Evolutionary conservation across 352 stramenopile species (phyloP), one percentile per base, ranked within the genome.

Genomic region (Aphanomyces invadans): DNA sequence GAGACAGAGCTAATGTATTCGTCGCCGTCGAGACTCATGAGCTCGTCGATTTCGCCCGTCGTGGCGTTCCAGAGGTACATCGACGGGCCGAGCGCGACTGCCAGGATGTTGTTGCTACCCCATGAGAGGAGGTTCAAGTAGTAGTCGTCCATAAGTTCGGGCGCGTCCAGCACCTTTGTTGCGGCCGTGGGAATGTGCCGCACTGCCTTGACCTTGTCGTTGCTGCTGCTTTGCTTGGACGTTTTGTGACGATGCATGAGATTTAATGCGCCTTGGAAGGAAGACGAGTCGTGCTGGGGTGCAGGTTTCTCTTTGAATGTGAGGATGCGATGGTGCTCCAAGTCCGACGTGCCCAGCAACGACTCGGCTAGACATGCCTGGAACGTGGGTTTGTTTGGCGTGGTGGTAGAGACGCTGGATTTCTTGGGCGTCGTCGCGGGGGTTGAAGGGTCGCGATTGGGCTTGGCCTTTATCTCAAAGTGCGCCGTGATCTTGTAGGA

Each of bases 181-280:
- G 97, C 96, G 12, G 95, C 93, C 15, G 95, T 98, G 10, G 97
- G 95, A 62, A 99, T 98, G 55, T 98, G 92, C 28, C 97, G 87
- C 51, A 91, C 98, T 36, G 89, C 71, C 70, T 96, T 95, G 65
- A 33, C 72, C 77, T 82, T 88, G 36, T 75, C 89, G 69, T n/a
- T n/a, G n/a, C 74, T 84, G 66, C 79, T 89, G 45, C 77, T 79
- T 21, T 70, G 80, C 53, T 81, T 76, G 2, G 73, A 69, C 42
- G 81, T 87, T 67, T 90, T 87, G 72, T 96, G 92, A 63, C 96
- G 98, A 81, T 99, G 98, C 12, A 98, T 90, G 68, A 99, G 94
- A 42, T 96, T 87, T 0, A 99, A 77, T 49, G 96, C 95, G 62
- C 97, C 97, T 53, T 98, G 89, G 71, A 98, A 98, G 33, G 97